Base-by-base conservation (phyloP, 1,284 basidiomycete species). In the Ustilago sp. region DNA sequence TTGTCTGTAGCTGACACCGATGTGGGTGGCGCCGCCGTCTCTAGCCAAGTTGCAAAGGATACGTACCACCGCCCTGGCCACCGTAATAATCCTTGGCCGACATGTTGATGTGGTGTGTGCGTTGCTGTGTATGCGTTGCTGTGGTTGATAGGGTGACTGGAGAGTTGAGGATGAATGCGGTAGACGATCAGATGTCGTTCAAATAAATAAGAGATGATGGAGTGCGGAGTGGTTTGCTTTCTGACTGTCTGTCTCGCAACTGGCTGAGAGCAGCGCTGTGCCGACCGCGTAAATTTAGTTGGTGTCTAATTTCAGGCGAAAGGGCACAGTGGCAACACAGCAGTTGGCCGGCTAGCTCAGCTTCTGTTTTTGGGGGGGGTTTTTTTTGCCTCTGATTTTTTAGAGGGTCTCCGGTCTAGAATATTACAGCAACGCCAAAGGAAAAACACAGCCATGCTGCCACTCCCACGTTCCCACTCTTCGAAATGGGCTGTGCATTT, bases 31-130 rank as follows among this genome's bases (percentile, higher is more conserved):
- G 35, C 61, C 11, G 35, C 61, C 54, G 23, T 55, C 59, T 62
- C 58, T 31, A 51, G 36, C 58, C 66, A 36, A 19, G 13, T 8
- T 52, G 41, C 36, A 9, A 48, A 38, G 1, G 45, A 58, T 67
- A 77, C 74, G 47, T 74, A 77, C 74, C 75, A 55, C 67, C 68
- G 19, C 57, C 62, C 48, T 69, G 67, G 43, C 76, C 76, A 43
- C 76, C 76, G 72, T 78, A 78, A 63, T 78, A 78, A 57, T 78
- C 76, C 68, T 78, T 78, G 54, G 71, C 72, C 55, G 76, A 78
- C 76, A 78, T 78, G 38, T 63, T 51, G 59, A 54, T 39, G 28
- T 35, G 31, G 35, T 23, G 2, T 34, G 6, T n/a, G 2, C 2
- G 23, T 3, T 23, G 23, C 23, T 23, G 23, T 23, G 23, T 23